Percentiles rank a stretch among this genome's conserved stretches.
Conservation (phyloP, 371 early-diverging fungal species). For the Dentiscutata heterogama region DNA sequence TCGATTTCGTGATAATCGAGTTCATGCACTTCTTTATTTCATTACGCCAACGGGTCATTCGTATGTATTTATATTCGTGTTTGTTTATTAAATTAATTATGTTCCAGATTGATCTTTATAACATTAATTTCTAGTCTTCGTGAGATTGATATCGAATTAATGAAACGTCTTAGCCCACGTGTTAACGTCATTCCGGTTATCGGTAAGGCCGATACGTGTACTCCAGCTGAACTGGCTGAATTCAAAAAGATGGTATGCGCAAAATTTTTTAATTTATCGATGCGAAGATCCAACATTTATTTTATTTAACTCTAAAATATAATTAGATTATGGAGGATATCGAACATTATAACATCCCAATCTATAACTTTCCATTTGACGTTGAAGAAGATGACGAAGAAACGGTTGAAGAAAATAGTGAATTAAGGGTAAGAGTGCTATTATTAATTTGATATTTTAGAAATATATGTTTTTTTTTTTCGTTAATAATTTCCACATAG, state of each 20-base stretch:
- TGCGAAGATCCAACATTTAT: not conserved
- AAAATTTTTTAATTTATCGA: no score
- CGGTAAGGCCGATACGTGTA: conserved; percentile 82
- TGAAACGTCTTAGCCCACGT: conserved; percentile 91
- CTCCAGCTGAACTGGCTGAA: conserved; percentile 76
- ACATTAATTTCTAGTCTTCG: conserved; percentile 70
- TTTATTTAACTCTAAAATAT: not conserved
- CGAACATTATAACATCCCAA: conserved; percentile 92
- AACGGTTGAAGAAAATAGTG: conserved; percentile 95
- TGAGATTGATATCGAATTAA: conserved; percentile 97
- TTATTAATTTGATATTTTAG: no score
- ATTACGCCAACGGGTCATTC: conserved; percentile 97
- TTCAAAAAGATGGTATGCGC: conserved; percentile 83
- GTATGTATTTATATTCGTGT: conserved; percentile 50
- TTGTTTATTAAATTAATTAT: no score
- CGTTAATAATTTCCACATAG: conserved; percentile 50
- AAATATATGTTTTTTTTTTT: not conserved
- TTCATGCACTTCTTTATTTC: conserved; percentile 98
- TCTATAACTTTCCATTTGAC: conserved; percentile 86
- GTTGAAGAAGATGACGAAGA: conserved; percentile 90
- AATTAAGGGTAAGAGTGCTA: conserved; percentile 77
- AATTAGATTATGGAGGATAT: conserved; percentile 89
- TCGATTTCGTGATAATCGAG: conserved; percentile 96
- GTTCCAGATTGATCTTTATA: no score
- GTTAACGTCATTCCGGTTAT: conserved; percentile 96